phyloP scores from a whole-genome alignment of 352 stramenopile genomes.

The Globisporangium mamillatum region DNA sequence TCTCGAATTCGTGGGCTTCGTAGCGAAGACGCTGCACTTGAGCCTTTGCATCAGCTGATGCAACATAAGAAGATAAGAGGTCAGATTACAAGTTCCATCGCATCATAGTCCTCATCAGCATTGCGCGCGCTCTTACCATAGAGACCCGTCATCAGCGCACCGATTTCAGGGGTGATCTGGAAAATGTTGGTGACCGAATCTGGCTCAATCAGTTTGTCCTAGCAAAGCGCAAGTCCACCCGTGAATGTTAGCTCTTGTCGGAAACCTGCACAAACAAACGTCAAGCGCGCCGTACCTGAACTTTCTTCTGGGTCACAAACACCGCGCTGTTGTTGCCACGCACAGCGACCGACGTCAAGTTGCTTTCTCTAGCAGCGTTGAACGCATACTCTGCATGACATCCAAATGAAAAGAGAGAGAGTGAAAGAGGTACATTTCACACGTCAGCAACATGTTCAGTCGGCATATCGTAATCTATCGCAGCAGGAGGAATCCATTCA shows the following conservation, averaged over 20 bases:
- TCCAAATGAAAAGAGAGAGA: background rate
- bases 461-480: background rate
- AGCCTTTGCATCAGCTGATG: slow-evolving; percentile 84
- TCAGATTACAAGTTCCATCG: background rate
- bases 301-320: slow-evolving; percentile 99
- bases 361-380: slow-evolving; percentile 93
- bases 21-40: slow-evolving; percentile 95
- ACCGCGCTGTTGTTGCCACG: slow-evolving; percentile 91
- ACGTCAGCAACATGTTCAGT: background rate
- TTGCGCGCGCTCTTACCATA: slow-evolving; percentile 40
- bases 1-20: slow-evolving; percentile 97
- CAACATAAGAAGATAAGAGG: background rate
- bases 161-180: slow-evolving; percentile 94
- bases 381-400: slow-evolving; percentile 95
- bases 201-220: slow-evolving; percentile 95
- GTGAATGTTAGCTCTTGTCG: background rate
- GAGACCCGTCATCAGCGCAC: slow-evolving; percentile 94
- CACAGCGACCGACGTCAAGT: slow-evolving; percentile 95
- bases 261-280: background rate
- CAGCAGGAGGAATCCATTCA: background rate
- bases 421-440: background rate
- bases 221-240: slow-evolving; percentile 3
- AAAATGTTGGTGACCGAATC: slow-evolving; percentile 96
- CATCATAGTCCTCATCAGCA: background rate
- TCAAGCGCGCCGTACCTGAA: slow-evolving; percentile 66